A percentile compares a stretch with the other conserved stretches of the same genome.
phyloP scores from a whole-genome alignment of 805 yeast genomes.

The Candida germanica region DNA sequence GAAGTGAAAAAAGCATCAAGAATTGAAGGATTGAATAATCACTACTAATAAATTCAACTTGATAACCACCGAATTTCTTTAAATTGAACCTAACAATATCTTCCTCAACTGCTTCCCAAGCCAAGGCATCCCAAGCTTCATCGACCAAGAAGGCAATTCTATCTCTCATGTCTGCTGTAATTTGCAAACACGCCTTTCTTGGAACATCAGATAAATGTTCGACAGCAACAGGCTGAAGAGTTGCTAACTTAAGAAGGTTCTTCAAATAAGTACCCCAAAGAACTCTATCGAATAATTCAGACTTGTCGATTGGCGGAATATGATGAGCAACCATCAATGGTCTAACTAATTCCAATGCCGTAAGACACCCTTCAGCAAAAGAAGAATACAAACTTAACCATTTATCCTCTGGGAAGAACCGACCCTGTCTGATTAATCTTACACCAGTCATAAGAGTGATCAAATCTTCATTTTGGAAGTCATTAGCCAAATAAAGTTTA shows the following conservation, averaged over 20 bases:
- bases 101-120: slow-evolving; percentile 58
- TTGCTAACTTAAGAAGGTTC: slow-evolving; percentile 54
- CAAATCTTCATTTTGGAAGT: slow-evolving; percentile 43
- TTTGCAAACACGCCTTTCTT: slow-evolving; percentile 61
- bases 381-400: slow-evolving; percentile 72
- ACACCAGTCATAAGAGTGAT: slow-evolving; percentile 46
- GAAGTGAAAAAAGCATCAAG: slow-evolving; percentile 65
- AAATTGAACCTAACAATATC: slow-evolving; percentile 59
- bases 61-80: slow-evolving; percentile 65
- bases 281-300: slow-evolving; percentile 53
- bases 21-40: slow-evolving; percentile 63
- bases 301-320: slow-evolving; percentile 50
- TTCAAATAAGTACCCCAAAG: slow-evolving; percentile 69
- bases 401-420: slow-evolving; percentile 61
- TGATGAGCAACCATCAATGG: slow-evolving; percentile 48
- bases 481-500: slow-evolving; percentile 37
- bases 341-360: slow-evolving; percentile 50
- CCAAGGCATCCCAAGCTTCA: slow-evolving; percentile 72
- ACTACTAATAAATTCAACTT: slow-evolving; percentile 55
- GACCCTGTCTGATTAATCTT: slow-evolving; percentile 49
- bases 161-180: slow-evolving; percentile 62
- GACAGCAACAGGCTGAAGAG: slow-evolving; percentile 64
- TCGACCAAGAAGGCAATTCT: slow-evolving; percentile 54
- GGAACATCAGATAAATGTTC: slow-evolving; percentile 73
- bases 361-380: slow-evolving; percentile 53